These are phyloP conservation scores for Metschnikowia santaceciliae DNA, from an alignment of 805 yeast genomes.

Conservation along the genomic window DNA sequence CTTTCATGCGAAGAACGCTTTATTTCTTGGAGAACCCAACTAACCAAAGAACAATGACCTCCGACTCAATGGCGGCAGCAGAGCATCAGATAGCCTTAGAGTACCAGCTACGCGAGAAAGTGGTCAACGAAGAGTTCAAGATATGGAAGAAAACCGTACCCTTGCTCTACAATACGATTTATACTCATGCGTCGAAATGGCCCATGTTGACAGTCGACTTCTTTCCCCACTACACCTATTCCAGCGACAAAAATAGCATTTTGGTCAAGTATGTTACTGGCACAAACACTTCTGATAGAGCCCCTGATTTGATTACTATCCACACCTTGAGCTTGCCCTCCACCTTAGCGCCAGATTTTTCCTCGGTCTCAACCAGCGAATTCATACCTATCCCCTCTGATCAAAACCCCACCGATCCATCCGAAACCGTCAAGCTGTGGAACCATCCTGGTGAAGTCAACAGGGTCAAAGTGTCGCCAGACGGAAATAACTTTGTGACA, in stretches of 20 bases:
- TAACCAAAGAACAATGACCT: neutral
- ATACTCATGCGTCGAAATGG: constrained; percentile 63
- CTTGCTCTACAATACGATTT: constrained; percentile 66
- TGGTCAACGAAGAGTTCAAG: constrained; percentile 69
- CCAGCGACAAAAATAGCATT: constrained; percentile 26
- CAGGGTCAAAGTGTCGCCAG: constrained; percentile 52
- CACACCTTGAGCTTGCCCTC: constrained; percentile 47
- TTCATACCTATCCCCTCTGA: constrained; percentile 18
- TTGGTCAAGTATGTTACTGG: constrained; percentile 45
- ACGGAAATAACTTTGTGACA: constrained; percentile 47
- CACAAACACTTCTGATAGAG: constrained; percentile 40
- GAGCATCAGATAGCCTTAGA: constrained; percentile 37
- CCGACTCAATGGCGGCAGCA: constrained; percentile 21
- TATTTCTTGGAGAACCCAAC: neutral
- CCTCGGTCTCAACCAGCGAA: constrained; percentile 18
- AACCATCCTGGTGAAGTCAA: constrained; percentile 66
- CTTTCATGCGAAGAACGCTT: neutral
- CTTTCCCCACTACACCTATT: constrained; percentile 45
- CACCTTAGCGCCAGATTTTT: constrained; percentile 40
- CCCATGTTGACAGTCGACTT: constrained; percentile 72
- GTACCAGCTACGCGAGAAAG: constrained; percentile 56
- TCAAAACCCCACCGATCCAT: neutral
- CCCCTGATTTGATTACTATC: constrained; percentile 43
- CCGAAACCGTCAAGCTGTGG: constrained; percentile 34
- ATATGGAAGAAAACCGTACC: constrained; percentile 86